Base-by-base conservation (phyloP, 2,329 filamentous ascomycete species). In the Cercospora zeina region DNA sequence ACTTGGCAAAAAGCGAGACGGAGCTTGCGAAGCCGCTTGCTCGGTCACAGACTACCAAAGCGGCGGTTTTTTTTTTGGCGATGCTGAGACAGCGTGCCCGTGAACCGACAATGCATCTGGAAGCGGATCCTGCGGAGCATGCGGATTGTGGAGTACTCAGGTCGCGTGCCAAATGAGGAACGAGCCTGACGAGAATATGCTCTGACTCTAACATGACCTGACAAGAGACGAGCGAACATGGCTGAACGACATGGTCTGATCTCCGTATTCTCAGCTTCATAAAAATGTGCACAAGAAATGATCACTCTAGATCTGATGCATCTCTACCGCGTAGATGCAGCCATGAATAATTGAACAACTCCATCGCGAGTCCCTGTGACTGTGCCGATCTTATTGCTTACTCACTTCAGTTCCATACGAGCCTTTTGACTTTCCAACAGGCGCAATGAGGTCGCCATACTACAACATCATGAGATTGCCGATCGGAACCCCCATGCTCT, bases 401-500 rank as follows among this genome's bases (percentile, higher is more conserved):
- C 16, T 42, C 39, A 10, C 39, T 21, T 21, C 5, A 11, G 16
- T 42, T 19, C 9, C 39, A 42, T 42, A 21, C 39, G 39, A 42
- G 16, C 21, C 39, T 42, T 19, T 42, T 16, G 39, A 21, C 39
- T 42, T 42, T 10, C 39, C 39, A 42, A 10, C 16, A 42, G 39
- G 39, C 39, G 11, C 16, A 11, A 42, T 4, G 39, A 21, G 10
- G 21, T 50, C 21, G 21, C 16, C 47, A 50, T 24, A 31, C 16
- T 67, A 72, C 30, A 70, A 36, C 68, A 72, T 66, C 70, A 92
- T 81, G 69, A 96, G 78, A 79, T 97, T 97, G 54, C 82, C 84
- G 69, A 97, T 90, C 65, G 84, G 81, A 49, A 92, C 77, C 0
- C 92, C 93, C 75, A 93, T 87, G 65, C 91, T 96, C 72, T 89